A percentile compares a stretch with the other conserved stretches of the same genome.
Evolutionary conservation across 805 yeast genomes (phyloP).

Genomic region (Candida maesae): DNA sequence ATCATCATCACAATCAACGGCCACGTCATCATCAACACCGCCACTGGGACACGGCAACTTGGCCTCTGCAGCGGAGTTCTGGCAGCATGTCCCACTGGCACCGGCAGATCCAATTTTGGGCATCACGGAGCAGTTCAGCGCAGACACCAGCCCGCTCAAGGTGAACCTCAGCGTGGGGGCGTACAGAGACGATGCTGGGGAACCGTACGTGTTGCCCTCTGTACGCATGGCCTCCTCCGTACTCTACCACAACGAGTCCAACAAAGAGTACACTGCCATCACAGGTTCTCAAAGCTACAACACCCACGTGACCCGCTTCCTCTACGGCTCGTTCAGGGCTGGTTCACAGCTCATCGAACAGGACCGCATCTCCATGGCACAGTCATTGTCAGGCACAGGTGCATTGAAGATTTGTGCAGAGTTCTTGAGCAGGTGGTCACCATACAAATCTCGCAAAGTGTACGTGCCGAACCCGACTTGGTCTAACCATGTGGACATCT

Average conservation of each 20-base stretch:
- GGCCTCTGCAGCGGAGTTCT: constrained; percentile 12
- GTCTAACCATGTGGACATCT: constrained; percentile 88
- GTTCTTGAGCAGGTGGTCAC: constrained; percentile 59
- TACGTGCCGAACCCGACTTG: constrained; percentile 87
- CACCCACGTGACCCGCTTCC: constrained; percentile 60
- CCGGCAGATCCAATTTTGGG: constrained; percentile 90
- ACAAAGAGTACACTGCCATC: constrained; percentile 87
- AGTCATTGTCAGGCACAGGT: constrained; percentile 94
- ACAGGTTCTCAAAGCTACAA: constrained; percentile 72
- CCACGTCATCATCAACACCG: too few species aligned
- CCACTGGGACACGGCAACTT: constrained; percentile 1
- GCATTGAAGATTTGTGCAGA: constrained; percentile 83
- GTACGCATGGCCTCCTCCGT: constrained; percentile 50
- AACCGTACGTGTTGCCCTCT: constrained; percentile 83
- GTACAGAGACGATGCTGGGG: constrained; percentile 84
- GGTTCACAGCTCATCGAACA: constrained; percentile 55
- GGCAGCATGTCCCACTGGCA: constrained; percentile 33
- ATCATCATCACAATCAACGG: too few species aligned
- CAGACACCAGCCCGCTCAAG: constrained; percentile 56
- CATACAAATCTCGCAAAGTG: constrained; percentile 38
- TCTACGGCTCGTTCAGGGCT: constrained; percentile 62
- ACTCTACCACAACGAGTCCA: constrained; percentile 27
- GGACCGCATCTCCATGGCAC: constrained; percentile 70
- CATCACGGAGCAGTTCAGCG: constrained; percentile 66
- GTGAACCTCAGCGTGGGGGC: constrained; percentile 58